phyloP scores from a whole-genome alignment of 2,329 filamentous ascomycete species.

The Exserohilum turcica region DNA sequence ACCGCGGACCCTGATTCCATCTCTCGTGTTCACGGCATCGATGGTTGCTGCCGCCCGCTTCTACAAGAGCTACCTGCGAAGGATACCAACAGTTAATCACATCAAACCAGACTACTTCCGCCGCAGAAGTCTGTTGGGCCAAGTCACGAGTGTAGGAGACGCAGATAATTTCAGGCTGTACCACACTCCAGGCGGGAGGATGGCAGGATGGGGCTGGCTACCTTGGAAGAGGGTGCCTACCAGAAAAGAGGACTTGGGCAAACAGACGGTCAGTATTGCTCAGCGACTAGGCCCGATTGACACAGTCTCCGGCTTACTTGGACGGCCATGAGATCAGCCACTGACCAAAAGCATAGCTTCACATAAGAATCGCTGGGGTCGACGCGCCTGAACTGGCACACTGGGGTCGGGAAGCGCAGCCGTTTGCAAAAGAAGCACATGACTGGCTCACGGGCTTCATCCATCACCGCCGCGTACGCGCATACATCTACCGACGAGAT shows the following conservation, averaged over 20 bases:
- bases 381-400: constrained; percentile 93
- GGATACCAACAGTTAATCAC: constrained; percentile 77
- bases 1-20: constrained; percentile 60
- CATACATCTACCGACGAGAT: constrained; percentile 81
- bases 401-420: constrained; percentile 87
- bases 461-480: constrained; percentile 73
- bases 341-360: constrained; percentile 63
- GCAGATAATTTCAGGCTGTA: constrained; percentile 94
- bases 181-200: constrained; percentile 88
- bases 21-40: constrained; percentile 60
- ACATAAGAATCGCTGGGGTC: constrained; percentile 85
- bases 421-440: constrained; percentile 79
- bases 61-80: constrained; percentile 75
- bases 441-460: constrained; percentile 79
- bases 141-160: constrained; percentile 92
- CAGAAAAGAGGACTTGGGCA: constrained; percentile 70
- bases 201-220: constrained; percentile 92
- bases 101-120: constrained; percentile 78
- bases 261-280: constrained; percentile 69
- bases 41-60: constrained; percentile 62
- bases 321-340: background rate
- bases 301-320: background rate
- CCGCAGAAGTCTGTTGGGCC: constrained; percentile 76
- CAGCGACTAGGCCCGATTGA: background rate
- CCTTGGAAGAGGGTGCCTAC: constrained; percentile 72